Base-by-base conservation (phyloP, 129 eudicot species). In the sunflower (Helianthus annuus) region DNA sequence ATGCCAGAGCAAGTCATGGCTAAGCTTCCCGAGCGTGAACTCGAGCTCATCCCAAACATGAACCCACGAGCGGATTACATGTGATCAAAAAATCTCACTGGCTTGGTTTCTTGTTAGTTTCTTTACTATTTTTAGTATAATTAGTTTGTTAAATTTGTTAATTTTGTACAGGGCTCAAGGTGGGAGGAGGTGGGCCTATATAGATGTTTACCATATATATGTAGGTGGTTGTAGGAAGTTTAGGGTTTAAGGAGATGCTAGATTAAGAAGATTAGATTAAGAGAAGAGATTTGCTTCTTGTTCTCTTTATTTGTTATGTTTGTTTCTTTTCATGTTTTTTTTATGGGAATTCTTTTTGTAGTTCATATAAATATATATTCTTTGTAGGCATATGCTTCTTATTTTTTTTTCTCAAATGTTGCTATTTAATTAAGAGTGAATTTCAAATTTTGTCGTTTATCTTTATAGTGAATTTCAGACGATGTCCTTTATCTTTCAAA, bases 271-370 rank as follows among this genome's bases (percentile, higher is more conserved):
- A 66, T 54, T 75, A 75, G 79, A 24, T 66, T 8, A 75, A 62
- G 77, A 40, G 45, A 40, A 40, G 19, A 40, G 45, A 40, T 40
- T 40, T 40, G 45, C 45, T 40, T 52, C 13, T n/a, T 72, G 48
- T 48, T 71, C 42, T 80, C 53, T 76, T 66, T 29, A 59, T 57
- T 27, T 65, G 49, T 68, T 69, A 16, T 44, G 66, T 7, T 72
- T 60, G 52, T 74, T 74, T 40, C 3, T 5, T 38, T 80, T 71
- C 58, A 52, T 52, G 58, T 16, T 16, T 52, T 56, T 72, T 52
- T 56, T 72, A 52, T 83, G 85, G 79, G 73, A 75, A 86, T 77
- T 84, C 83, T 84, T 86, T 55, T 89, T 83, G 92, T 86, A 86
- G 89, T 86, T 84, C 22, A 77, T 73, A 77, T 77, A 76, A 78